Evolutionary conservation across 2,329 filamentous ascomycete species (phyloP).

Genomic region (Colletotrichum phormii): DNA sequence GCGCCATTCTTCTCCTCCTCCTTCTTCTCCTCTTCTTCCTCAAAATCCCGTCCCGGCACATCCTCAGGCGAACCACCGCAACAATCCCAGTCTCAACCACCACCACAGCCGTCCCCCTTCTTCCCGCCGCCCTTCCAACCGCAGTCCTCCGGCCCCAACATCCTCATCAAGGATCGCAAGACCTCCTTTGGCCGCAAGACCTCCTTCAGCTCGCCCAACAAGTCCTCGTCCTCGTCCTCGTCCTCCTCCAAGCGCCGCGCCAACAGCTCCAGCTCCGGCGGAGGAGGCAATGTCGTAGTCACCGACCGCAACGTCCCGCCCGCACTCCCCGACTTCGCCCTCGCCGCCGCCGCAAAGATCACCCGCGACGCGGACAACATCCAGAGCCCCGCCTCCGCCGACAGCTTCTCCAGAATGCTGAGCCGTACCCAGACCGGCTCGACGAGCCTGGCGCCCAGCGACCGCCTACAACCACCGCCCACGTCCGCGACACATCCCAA

Average conservation of each 20-base stretch:
- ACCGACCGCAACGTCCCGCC: slow-evolving; percentile 62
- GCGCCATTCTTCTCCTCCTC: slow-evolving; percentile 51
- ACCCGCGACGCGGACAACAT: slow-evolving; percentile 45
- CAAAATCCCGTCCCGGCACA: slow-evolving; percentile 40
- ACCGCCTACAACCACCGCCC: slow-evolving; percentile 44
- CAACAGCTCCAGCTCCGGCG: slow-evolving; percentile 56
- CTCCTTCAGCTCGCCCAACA: slow-evolving; percentile 58
- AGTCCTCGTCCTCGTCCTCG: slow-evolving; percentile 8
- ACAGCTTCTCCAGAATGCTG: slow-evolving; percentile 58
- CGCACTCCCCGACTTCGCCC: slow-evolving; percentile 65
- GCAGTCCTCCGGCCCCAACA: slow-evolving; percentile 42
- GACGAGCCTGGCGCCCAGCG: slow-evolving; percentile 41
- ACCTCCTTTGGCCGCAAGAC: slow-evolving; percentile 65
- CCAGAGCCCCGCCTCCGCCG: slow-evolving; percentile 43
- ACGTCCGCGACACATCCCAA: slow-evolving; percentile 39
- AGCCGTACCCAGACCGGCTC: slow-evolving; percentile 53
- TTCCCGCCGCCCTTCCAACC: slow-evolving; percentile 35
- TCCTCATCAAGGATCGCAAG: slow-evolving; percentile 60
- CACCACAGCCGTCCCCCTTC: slow-evolving; percentile 33
- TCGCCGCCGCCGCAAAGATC: slow-evolving; percentile 61
- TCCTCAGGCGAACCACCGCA: slow-evolving; percentile 37
- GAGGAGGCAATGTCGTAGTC: slow-evolving; percentile 51
- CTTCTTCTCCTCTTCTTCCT: slow-evolving; percentile 48
- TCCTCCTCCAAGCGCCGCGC: slow-evolving; percentile 48
- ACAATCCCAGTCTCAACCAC: slow-evolving; percentile 35